Percentiles rank a stretch among this genome's conserved stretches.
phyloP scores from a whole-genome alignment of 2,329 filamentous ascomycete genomes.

The Neonectria ditissima region DNA sequence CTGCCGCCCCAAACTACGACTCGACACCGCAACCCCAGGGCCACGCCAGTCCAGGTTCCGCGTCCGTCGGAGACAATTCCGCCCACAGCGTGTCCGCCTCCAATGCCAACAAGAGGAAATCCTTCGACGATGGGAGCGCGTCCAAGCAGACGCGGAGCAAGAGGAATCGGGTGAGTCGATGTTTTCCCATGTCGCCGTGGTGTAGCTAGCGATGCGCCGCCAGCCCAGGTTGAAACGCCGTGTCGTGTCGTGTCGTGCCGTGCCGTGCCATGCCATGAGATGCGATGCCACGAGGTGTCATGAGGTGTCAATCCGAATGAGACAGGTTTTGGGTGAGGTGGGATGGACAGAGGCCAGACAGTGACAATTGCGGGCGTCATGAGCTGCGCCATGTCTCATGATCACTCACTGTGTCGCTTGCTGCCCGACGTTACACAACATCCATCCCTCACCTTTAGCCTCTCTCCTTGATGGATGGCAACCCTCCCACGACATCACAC shows the following conservation, averaged over 20 bases:
- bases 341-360: slow-evolving; percentile 9
- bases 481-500: neutral
- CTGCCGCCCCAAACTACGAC: slow-evolving; percentile 49
- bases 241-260: too few species aligned
- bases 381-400: neutral
- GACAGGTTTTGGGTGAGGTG: neutral
- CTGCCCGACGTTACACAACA: slow-evolving; percentile 2
- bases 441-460: neutral
- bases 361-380: neutral
- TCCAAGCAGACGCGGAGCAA: slow-evolving; percentile 69
- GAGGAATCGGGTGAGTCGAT: slow-evolving; percentile 65
- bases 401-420: neutral
- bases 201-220: neutral
- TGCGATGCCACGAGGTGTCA: slow-evolving; percentile 9
- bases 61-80: slow-evolving; percentile 63
- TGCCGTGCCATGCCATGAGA: neutral
- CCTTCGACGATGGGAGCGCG: slow-evolving; percentile 54
- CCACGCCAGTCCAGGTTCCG: slow-evolving; percentile 54
- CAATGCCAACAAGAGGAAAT: slow-evolving; percentile 52
- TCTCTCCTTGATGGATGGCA: neutral
- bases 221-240: neutral
- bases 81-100: slow-evolving; percentile 48
- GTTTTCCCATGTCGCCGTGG: slow-evolving; percentile 12
- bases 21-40: slow-evolving; percentile 47
- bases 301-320: neutral